phyloP scores from a whole-genome alignment of 1,139 yeast species.

The Hansenula anomala region DNA sequence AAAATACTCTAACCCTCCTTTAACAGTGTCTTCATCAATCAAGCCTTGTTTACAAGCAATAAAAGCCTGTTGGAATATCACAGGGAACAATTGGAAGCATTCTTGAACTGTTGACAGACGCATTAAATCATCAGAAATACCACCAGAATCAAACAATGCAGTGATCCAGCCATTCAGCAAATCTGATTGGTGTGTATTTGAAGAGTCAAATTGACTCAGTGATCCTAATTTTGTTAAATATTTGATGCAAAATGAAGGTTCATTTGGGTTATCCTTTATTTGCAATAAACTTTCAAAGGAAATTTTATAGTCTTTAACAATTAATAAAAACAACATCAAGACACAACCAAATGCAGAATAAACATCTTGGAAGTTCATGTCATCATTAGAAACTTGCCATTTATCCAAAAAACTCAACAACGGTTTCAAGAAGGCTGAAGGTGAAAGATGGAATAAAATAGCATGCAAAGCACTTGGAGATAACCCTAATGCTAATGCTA shows the following conservation, averaged over 20 bases:
- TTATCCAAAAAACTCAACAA: slow-evolving; percentile 29
- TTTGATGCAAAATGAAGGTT: slow-evolving; percentile 21
- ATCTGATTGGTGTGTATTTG: slow-evolving; percentile 22
- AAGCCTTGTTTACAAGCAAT: slow-evolving; percentile 53
- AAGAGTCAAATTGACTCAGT: slow-evolving; percentile 11
- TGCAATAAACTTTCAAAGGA: slow-evolving; percentile 24
- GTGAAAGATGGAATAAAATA: slow-evolving; percentile 28
- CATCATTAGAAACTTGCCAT: slow-evolving; percentile 36
- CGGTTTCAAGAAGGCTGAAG: slow-evolving; percentile 23
- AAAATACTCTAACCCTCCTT: slow-evolving; percentile 62
- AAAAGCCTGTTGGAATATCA: slow-evolving; percentile 69
- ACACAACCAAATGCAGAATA: slow-evolving; percentile 64
- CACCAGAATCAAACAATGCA: slow-evolving; percentile 80
- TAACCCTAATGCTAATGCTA: slow-evolving; percentile 41
- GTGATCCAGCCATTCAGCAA: slow-evolving; percentile 72
- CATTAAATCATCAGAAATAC: slow-evolving; percentile 79
- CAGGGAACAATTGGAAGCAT: slow-evolving; percentile 64
- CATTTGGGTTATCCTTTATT: slow-evolving; percentile 10
- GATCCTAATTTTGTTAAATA: slow-evolving; percentile 20
- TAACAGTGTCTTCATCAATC: slow-evolving; percentile 43
- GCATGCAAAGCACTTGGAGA: slow-evolving; percentile 38
- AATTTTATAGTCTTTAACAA: slow-evolving; percentile 41
- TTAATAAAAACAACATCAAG: slow-evolving; percentile 43
- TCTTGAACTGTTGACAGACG: slow-evolving; percentile 64
- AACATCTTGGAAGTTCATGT: slow-evolving; percentile 60